These are phyloP conservation scores for Aquilaria sinensis DNA, from an alignment of 345 rosid genomes.

Conservation along the genomic window DNA sequence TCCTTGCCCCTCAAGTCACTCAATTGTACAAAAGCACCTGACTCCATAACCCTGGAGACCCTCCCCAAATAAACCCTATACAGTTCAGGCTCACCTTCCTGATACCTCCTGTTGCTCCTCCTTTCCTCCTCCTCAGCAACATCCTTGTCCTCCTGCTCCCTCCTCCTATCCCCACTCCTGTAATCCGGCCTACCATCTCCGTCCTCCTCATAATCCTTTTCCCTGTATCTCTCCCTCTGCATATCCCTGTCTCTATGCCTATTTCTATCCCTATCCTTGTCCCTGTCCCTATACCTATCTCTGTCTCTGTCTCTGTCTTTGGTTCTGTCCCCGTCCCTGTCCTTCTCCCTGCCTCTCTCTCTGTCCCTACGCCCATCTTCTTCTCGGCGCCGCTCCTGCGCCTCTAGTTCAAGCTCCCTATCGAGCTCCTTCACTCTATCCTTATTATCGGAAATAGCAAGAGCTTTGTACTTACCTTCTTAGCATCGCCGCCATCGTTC, in stretches of 20 bases:
- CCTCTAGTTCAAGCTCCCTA: slow-evolving; percentile 36
- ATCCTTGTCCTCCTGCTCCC: slow-evolving; percentile 21
- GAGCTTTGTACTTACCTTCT: slow-evolving; percentile 50
- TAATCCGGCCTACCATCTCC: slow-evolving; percentile 16
- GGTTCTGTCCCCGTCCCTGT: slow-evolving; percentile 14
- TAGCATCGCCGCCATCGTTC: slow-evolving; percentile 26
- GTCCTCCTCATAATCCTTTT: slow-evolving; percentile 17
- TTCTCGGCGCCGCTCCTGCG: slow-evolving; percentile 16
- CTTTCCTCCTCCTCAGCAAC: slow-evolving; percentile 17
- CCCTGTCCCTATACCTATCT: slow-evolving; percentile 21
- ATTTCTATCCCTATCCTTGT: slow-evolving; percentile 18
- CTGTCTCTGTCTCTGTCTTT: slow-evolving; percentile 14
- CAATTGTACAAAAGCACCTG: slow-evolving; percentile 79
- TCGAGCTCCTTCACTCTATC: slow-evolving; percentile 73
- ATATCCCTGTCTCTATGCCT: slow-evolving; percentile 15
- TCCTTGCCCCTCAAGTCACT: slow-evolving; percentile 78
- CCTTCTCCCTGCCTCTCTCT: slow-evolving; percentile 1
- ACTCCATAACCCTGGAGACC: slow-evolving; percentile 80
- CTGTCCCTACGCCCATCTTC: slow-evolving; percentile 19
- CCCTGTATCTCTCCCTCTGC: slow-evolving; percentile 28
- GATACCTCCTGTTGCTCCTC: slow-evolving; percentile 14
- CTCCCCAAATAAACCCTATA: slow-evolving; percentile 74
- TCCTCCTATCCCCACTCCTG: slow-evolving; percentile 20
- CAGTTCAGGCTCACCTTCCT: slow-evolving; percentile 52
- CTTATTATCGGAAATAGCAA: slow-evolving; percentile 55